Evolutionary conservation across 176 grass and related monocot species (phyloP).

Genomic region (Carex pumila): DNA sequence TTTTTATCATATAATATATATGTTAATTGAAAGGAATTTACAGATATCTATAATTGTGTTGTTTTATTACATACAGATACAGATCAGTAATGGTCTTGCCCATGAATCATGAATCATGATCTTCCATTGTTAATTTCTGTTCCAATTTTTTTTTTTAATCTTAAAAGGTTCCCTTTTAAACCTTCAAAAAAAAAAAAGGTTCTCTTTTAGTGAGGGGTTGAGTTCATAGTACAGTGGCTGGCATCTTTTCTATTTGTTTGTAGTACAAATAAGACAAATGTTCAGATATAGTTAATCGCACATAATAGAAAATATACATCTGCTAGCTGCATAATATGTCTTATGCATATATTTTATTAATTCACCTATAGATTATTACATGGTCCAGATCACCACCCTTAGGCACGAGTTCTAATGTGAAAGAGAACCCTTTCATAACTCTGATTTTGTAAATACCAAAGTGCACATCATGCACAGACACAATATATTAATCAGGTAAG

Average conservation of each 20-base stretch:
- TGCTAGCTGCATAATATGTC: background rate
- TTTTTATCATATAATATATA: background rate
- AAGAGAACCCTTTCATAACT: background rate
- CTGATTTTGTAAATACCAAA: background rate
- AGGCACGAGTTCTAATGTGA: background rate
- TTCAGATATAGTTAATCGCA: background rate
- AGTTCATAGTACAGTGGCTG: background rate
- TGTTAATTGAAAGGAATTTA: background rate
- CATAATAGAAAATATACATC: background rate
- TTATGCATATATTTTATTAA: background rate
- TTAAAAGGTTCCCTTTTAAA: too few relatives aligned
- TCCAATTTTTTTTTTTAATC: background rate
- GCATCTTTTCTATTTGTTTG: background rate
- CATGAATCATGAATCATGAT: background rate
- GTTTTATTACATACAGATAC: background rate
- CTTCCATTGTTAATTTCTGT: background rate
- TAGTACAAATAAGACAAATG: background rate
- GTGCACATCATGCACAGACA: background rate
- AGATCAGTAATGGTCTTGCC: background rate
- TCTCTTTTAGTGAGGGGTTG: background rate
- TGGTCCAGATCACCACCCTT: background rate
- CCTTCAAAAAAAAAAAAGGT: background rate
- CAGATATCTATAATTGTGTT: too few relatives aligned
- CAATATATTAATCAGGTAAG: background rate
- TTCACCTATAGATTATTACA: background rate